Conservation (phyloP, 768 basidiomycete genomes). For the Trametes coccinea region DNA sequence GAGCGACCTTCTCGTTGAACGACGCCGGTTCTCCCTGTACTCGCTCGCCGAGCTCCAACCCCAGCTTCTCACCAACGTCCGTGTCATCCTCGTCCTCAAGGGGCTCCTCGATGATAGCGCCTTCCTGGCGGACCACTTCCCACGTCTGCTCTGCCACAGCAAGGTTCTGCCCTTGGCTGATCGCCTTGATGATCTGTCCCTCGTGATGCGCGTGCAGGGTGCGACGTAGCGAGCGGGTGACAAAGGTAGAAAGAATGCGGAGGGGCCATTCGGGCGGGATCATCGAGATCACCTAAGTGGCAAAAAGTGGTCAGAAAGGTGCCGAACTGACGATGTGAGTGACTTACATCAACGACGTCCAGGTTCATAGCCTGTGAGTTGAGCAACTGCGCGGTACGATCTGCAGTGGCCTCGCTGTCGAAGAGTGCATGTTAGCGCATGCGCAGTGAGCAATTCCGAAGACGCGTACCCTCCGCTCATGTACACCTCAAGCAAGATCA, state of each 20-base stretch:
- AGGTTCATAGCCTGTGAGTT: conserved; percentile 80
- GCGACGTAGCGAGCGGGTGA: conserved; percentile 75
- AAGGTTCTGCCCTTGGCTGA: conserved; percentile 79
- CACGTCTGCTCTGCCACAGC: conserved; percentile 64
- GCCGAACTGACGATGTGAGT: neutral
- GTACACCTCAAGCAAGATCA: conserved; percentile 77
- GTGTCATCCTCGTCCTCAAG: conserved; percentile 44
- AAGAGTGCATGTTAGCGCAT: neutral
- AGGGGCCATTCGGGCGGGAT: conserved; percentile 81
- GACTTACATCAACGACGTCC: conserved; percentile 73
- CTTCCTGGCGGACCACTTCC: conserved; percentile 58
- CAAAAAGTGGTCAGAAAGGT: neutral
- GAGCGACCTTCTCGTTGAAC: conserved; percentile 28
- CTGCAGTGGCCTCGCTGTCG: conserved; percentile 50
- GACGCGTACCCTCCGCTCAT: conserved; percentile 71
- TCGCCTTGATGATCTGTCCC: conserved; percentile 73
- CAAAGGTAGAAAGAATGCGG: conserved; percentile 68
- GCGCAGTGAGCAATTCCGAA: neutral
- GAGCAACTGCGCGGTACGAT: conserved; percentile 66
- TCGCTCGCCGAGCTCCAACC: conserved; percentile 19
- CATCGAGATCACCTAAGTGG: conserved; percentile 54
- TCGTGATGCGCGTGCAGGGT: conserved; percentile 71
- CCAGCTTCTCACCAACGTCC: conserved; percentile 21
- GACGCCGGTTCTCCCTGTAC: conserved; percentile 25
- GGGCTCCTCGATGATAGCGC: conserved; percentile 67